Evolutionary conservation across 768 basidiomycete genomes (phyloP), one percentile per base, ranked within the genome.

Genomic region (Boletus vinaceobasis): DNA sequence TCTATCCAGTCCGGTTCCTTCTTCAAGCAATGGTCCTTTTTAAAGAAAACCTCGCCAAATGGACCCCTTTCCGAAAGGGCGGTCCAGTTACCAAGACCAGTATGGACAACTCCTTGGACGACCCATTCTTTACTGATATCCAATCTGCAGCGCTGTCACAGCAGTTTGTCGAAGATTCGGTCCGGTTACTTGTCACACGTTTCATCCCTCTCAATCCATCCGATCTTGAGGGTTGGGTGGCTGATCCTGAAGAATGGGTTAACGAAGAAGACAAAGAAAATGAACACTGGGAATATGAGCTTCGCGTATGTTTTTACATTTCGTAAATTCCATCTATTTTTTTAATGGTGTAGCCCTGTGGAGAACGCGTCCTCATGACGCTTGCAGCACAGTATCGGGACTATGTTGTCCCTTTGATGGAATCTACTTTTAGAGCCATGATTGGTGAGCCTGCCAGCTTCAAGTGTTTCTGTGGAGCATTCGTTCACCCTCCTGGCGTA

Each of bases 181-280:
- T 86, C 35, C 76, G 82, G 56, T 73, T 94, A 7, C 80, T 99
- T 9, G 80, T 99, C 21, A 86, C 85, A 23, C 82, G 88, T 9
- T 87, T 96, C 64, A 85, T 99, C 68, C 92, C 91, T 13, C 75
- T 99, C 43, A 88, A 87, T 50, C 79, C 88, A 6, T 73, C 79
- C 2, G 96, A 98, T 69, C 77, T 98, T 10, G 84, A 92, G 59
- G 80, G 79, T 5, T 93, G 95, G 90, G 78, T 86, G 72, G 78
- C 80, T 15, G 92, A 95, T 66, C 93, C 95, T 0, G 96, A 99
- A 74, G 91, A 95, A 62, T 99, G 93, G 92, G 82, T 96, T 11
- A 90, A 92, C 55, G 71, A 83, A 10, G 93, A 98, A 70, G 92
- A 93, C 55, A 86, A 86, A 59, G 93, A 93, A 59, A 89, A 85